phyloP scores from a whole-genome alignment of 2,329 filamentous ascomycete genomes.

The Colletotrichum spaethianum region DNA sequence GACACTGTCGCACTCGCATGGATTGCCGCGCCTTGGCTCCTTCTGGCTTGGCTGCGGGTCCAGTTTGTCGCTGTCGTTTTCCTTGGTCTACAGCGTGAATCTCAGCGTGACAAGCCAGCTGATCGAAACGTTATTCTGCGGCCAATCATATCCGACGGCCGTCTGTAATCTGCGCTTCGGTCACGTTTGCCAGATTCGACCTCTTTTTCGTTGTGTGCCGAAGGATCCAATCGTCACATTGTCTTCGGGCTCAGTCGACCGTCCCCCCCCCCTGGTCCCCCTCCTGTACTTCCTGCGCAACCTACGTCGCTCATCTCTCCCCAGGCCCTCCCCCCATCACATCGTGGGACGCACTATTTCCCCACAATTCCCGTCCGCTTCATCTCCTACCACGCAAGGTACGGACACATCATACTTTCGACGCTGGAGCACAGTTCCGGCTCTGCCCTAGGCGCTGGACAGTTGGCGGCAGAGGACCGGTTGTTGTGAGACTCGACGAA shows the following conservation, averaged over 20 bases:
- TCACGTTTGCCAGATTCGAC: constrained; percentile 32
- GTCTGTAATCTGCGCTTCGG: constrained; percentile 24
- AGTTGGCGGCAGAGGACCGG: constrained; percentile 21
- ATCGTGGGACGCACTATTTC: constrained; percentile 31
- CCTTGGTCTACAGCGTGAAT: constrained; percentile 26
- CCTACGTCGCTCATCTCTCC: constrained; percentile 30
- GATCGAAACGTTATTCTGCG: constrained; percentile 15
- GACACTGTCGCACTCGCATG: constrained; percentile 38
- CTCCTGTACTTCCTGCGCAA: constrained; percentile 8
- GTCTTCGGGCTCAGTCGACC: constrained; percentile 16
- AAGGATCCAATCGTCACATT: constrained; percentile 29
- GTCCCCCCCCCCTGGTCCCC: constrained; percentile 19
- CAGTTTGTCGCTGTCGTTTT: constrained; percentile 12
- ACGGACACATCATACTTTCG: constrained; percentile 19
- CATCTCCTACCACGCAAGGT: constrained; percentile 28
- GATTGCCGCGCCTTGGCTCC: constrained; percentile 29
- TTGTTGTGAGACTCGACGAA: constrained; percentile 21
- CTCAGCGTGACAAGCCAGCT: constrained; percentile 32
- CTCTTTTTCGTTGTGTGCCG: constrained; percentile 9
- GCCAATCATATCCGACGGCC: constrained; percentile 23
- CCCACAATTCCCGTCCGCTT: constrained; percentile 36
- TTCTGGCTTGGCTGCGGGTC: constrained; percentile 10
- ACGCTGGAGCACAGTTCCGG: constrained; percentile 25
- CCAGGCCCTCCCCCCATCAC: constrained; percentile 29
- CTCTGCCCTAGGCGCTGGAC: constrained; percentile 25